phyloP scores from a whole-genome alignment of 1,284 basidiomycete species.

The Cystobasidiaceae sp. region DNA sequence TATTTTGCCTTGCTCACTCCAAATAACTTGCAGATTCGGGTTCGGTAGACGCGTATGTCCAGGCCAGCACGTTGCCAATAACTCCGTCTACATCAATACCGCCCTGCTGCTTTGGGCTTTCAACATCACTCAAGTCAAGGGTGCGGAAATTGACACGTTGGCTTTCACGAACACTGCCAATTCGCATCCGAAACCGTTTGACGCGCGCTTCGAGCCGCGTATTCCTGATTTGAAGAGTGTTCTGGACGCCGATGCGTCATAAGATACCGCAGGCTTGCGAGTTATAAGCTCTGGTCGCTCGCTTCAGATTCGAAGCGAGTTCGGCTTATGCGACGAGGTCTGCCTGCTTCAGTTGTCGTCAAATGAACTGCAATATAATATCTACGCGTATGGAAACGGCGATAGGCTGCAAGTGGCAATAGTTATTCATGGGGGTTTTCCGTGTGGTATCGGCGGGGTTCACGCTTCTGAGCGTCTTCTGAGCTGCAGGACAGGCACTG shows the following conservation, averaged over 20 bases:
- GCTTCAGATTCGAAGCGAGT: background rate
- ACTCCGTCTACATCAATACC: constrained; percentile 45
- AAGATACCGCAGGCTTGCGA: background rate
- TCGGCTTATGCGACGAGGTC: background rate
- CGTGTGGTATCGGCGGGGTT: too few relatives aligned
- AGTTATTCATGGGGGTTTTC: too few relatives aligned
- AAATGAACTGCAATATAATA: too few relatives aligned
- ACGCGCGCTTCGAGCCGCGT: constrained; percentile 9
- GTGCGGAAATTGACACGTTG: constrained; percentile 30
- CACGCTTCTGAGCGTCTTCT: too few relatives aligned
- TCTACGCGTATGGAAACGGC: too few relatives aligned
- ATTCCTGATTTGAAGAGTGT: background rate
- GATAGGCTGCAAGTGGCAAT: too few relatives aligned
- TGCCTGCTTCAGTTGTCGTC: too few relatives aligned
- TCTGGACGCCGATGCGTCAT: background rate
- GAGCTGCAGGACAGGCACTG: too few relatives aligned
- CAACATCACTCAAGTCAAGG: constrained; percentile 36
- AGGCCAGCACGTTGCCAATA: constrained; percentile 47
- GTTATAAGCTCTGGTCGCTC: too few relatives aligned
- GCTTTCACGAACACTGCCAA: constrained; percentile 29
- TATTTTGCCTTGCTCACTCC: constrained; percentile 9
- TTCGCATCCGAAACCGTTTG: constrained; percentile 23
- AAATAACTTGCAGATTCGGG: background rate
- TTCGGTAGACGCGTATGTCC: constrained; percentile 39
- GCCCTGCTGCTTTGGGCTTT: constrained; percentile 47